Base-by-base conservation (phyloP, 768 basidiomycete genomes). In the Psilocybe cyanescens region DNA sequence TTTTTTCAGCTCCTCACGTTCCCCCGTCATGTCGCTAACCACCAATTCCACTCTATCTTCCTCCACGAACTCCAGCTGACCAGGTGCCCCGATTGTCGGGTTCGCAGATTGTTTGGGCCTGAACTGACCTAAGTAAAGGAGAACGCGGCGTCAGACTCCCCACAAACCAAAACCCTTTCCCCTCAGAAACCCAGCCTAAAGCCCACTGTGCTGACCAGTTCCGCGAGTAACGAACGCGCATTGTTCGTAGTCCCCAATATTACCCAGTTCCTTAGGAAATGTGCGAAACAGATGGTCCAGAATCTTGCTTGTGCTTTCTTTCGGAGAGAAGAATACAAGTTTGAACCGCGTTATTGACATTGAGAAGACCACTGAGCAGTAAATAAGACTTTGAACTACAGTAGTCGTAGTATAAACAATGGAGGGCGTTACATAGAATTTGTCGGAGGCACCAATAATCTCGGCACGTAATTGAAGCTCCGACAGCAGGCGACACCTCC, bases 191-290 rank as follows among this genome's bases (percentile, higher is more conserved):
- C 0, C 24, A 24, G 24, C 24, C 2, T 24, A 24, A 24, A 24
- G 24, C 24, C 24, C 24, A 24, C 24, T 24, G 48, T n/a, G 70
- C 79, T 72, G 61, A 83, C 85, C 87, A 54, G 74, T 79, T 58
- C 86, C 84, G n/a, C 73, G 79, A 16, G 79, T 73, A 17, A 83
- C 71, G 68, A 86, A 87, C n/a, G 85, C 86, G 64, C 80, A 84
- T 53, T 78, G 76, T 47, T 82, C 77, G 67, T 86, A 83, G 11
- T 81, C 68, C 41, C 84, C 84, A 24, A 85, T 81, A 55, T 79
- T 79, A n/a, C 83, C 85, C 4, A 84, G 69, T 39, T 73, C 65
- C n/a, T 76, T 65, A 1, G 84, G 80, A 60, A 72, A 79, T 19
- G 70, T 76, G n/a, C 69, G 57, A 70, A 86, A 86, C 11, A 85